Percentiles rank a stretch among this genome's conserved stretches.
These are phyloP conservation scores for Punctularia strigosozonata DNA, from an alignment of 768 basidiomycete species.

Conservation along the genomic window DNA sequence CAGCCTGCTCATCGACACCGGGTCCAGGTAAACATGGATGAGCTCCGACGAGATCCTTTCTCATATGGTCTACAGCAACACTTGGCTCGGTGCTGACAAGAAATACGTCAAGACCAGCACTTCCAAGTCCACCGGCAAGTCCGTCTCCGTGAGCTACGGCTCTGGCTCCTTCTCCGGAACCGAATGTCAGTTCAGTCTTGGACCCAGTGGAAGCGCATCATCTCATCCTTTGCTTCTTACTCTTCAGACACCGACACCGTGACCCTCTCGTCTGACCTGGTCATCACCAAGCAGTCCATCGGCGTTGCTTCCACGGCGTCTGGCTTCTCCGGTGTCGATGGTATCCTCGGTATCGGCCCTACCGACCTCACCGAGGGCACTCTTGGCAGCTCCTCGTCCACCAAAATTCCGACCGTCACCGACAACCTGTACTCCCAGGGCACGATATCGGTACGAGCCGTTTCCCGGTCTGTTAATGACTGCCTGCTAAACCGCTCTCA, in stretches of 20 bases:
- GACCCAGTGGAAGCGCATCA: not conserved
- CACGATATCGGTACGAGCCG: conserved; percentile 30
- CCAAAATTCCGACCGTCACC: conserved; percentile 41
- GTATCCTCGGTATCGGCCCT: conserved; percentile 46
- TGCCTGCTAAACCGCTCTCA: no score
- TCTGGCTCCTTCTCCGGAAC: conserved; percentile 41
- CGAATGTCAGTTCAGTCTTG: conserved; percentile 28
- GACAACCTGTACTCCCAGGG: conserved; percentile 42
- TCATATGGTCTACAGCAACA: conserved; percentile 8
- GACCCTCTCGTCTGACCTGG: conserved; percentile 25
- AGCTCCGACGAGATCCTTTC: conserved; percentile 6
- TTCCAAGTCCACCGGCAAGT: conserved; percentile 9
- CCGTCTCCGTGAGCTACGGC: conserved; percentile 33
- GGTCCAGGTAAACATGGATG: conserved; percentile 15
- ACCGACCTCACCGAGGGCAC: conserved; percentile 30
- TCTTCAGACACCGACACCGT: conserved; percentile 34
- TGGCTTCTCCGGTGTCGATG: conserved; percentile 37
- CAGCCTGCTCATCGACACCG: conserved; percentile 9
- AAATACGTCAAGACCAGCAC: conserved; percentile 9
- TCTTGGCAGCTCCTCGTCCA: conserved; percentile 13
- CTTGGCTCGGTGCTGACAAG: conserved; percentile 12
- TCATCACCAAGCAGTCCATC: conserved; percentile 34
- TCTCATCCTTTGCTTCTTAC: not conserved
- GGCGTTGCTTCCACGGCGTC: conserved; percentile 30
- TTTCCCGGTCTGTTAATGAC: no score